A percentile compares a stretch with the other conserved stretches of the same genome.
Evolutionary conservation across 768 basidiomycete species (phyloP).

Genomic region (Rossbeevera mucosa): DNA sequence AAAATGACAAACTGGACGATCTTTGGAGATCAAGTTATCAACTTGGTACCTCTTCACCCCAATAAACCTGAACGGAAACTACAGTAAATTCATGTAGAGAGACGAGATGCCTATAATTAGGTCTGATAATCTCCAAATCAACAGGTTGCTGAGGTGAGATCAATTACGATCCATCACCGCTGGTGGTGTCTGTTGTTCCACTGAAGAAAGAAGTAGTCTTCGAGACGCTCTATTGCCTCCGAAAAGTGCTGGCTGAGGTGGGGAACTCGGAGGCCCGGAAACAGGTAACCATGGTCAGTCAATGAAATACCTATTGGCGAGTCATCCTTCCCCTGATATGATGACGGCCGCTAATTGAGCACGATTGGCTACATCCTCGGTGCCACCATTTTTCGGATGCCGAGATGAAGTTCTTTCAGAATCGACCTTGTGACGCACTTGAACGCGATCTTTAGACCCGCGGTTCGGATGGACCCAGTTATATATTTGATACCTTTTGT

Average conservation of each 20-base stretch:
- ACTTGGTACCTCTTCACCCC: too few relatives aligned
- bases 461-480: neutral
- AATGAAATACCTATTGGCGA: neutral
- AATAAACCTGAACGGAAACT: too few relatives aligned
- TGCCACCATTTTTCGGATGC: neutral
- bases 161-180: neutral
- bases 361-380: neutral
- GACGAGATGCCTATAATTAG: neutral
- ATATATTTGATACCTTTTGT: neutral
- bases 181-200: neutral
- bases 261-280: neutral
- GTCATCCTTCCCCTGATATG: neutral
- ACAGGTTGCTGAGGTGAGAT: neutral
- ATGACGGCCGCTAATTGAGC: neutral
- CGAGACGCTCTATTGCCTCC: too few relatives aligned
- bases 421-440: neutral
- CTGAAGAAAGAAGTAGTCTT: too few relatives aligned
- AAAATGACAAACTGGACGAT: too few relatives aligned
- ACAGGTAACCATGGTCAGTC: neutral
- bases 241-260: too few relatives aligned
- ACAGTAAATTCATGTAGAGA: too few relatives aligned
- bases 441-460: neutral
- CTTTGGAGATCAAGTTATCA: too few relatives aligned
- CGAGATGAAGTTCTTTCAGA: neutral
- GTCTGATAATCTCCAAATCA: neutral